A percentile compares a stretch with the other conserved stretches of the same genome.
phyloP scores from a whole-genome alignment of 225 moss, liverwort and hornwort genomes.

The Lunularia cruciata region DNA sequence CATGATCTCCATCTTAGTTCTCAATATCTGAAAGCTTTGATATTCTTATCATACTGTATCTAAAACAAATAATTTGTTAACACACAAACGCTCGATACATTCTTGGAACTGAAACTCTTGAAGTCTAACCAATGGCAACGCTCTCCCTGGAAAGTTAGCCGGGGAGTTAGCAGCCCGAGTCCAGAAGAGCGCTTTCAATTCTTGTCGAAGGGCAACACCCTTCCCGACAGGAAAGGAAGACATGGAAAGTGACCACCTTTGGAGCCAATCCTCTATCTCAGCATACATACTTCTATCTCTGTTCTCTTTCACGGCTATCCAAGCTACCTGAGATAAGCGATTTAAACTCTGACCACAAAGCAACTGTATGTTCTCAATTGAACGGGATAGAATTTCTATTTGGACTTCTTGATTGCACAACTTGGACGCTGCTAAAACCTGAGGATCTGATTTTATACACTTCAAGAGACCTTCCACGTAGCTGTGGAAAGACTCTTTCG shows the following conservation, averaged over 20 bases:
- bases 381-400: constrained; percentile 8
- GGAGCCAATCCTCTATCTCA: constrained; percentile 11
- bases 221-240: neutral
- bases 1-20: too few relatives aligned
- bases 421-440: neutral
- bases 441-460: neutral
- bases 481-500: constrained; percentile 6
- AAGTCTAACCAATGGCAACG: neutral
- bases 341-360: neutral
- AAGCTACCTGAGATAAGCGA: constrained; percentile 1
- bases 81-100: constrained; percentile 11
- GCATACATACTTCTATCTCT: neutral
- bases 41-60: neutral
- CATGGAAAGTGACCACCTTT: constrained; percentile 8
- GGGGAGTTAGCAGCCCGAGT: constrained; percentile 12
- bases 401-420: constrained; percentile 4
- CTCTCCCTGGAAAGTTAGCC: constrained; percentile 3
- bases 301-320: neutral
- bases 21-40: too few relatives aligned
- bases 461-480: constrained; percentile 5
- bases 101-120: constrained; percentile 9
- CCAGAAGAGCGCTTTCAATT: constrained; percentile 7
- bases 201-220: constrained; percentile 5
- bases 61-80: neutral
- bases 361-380: neutral